phyloP scores from a whole-genome alignment of 352 stramenopile species.

The Pythium myriotylum region DNA sequence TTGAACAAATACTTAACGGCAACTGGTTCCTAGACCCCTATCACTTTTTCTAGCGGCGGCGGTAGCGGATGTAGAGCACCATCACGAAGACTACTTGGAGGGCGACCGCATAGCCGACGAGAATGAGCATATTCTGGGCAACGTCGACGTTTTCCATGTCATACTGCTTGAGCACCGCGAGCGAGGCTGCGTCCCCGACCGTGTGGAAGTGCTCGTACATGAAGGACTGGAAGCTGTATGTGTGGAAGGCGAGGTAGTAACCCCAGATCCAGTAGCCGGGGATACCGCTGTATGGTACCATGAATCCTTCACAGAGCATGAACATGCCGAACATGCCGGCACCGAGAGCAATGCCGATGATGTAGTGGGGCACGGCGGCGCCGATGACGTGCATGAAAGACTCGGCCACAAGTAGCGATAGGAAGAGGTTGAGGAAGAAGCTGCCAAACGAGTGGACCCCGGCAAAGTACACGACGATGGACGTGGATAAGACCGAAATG shows the following conservation, averaged over 20 bases:
- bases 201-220: slow-evolving; percentile 82
- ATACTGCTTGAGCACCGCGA: slow-evolving; percentile 40
- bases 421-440: slow-evolving; percentile 76
- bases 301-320: slow-evolving; percentile 89
- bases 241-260: slow-evolving; percentile 89
- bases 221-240: slow-evolving; percentile 85
- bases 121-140: slow-evolving; percentile 54
- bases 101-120: slow-evolving; percentile 47
- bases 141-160: slow-evolving; percentile 66
- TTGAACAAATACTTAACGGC: too few relatives aligned
- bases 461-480: slow-evolving; percentile 55
- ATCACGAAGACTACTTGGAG: slow-evolving; percentile 56
- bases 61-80: slow-evolving; percentile 33
- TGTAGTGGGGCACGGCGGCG: slow-evolving; percentile 82
- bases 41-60: slow-evolving; percentile 3
- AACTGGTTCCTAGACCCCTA: too few relatives aligned
- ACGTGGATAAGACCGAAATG: slow-evolving; percentile 52
- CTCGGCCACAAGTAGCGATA: slow-evolving; percentile 79
- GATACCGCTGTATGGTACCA: slow-evolving; percentile 67
- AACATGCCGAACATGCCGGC: slow-evolving; percentile 87
- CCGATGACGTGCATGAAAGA: slow-evolving; percentile 81
- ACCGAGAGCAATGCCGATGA: slow-evolving; percentile 84
- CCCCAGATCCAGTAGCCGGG: slow-evolving; percentile 79
- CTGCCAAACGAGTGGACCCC: slow-evolving; percentile 57
- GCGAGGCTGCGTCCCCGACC: slow-evolving; percentile 22